Evolutionary conservation across 2,329 filamentous ascomycete species (phyloP).

Genomic region (Clonostachys rosea): DNA sequence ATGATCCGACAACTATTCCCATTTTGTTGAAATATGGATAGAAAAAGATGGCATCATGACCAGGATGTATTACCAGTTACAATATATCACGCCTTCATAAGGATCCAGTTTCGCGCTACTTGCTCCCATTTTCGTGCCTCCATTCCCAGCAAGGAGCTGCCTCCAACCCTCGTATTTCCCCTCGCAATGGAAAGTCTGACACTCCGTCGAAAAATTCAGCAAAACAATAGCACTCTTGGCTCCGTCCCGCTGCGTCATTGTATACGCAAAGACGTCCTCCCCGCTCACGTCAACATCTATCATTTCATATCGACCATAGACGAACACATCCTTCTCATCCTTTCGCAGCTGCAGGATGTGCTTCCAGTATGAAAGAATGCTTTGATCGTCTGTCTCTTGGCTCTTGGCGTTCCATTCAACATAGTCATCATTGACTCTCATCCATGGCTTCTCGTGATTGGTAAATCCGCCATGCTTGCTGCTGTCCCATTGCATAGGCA

Average conservation of each 20-base stretch:
- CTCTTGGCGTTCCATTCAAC: slow-evolving; percentile 8
- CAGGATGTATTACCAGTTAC: too few relatives aligned
- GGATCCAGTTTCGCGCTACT: too few relatives aligned
- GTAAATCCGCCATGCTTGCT: slow-evolving; percentile 36
- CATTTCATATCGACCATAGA: slow-evolving; percentile 9
- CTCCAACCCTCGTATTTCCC: too few relatives aligned
- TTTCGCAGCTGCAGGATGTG: slow-evolving; percentile 7
- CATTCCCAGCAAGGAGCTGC: too few relatives aligned
- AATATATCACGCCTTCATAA: too few relatives aligned
- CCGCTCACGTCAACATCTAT: slow-evolving; percentile 45
- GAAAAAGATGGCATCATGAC: too few relatives aligned
- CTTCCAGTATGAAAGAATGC: slow-evolving; percentile 11
- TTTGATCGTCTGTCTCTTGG: slow-evolving; percentile 5
- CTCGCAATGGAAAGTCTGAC: neutral
- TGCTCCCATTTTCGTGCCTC: too few relatives aligned
- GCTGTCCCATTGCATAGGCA: slow-evolving; percentile 43
- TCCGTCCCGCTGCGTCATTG: slow-evolving; percentile 20
- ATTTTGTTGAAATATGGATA: too few relatives aligned
- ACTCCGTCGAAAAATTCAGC: slow-evolving; percentile 21
- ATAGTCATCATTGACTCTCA: slow-evolving; percentile 16
- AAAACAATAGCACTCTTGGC: slow-evolving; percentile 7
- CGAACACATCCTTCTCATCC: slow-evolving; percentile 11
- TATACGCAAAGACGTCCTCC: slow-evolving; percentile 51
- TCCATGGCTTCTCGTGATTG: slow-evolving; percentile 16
- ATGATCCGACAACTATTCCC: too few relatives aligned